Conservation (phyloP, 345 rosid genomes). For the Aquilaria malaccensis region DNA sequence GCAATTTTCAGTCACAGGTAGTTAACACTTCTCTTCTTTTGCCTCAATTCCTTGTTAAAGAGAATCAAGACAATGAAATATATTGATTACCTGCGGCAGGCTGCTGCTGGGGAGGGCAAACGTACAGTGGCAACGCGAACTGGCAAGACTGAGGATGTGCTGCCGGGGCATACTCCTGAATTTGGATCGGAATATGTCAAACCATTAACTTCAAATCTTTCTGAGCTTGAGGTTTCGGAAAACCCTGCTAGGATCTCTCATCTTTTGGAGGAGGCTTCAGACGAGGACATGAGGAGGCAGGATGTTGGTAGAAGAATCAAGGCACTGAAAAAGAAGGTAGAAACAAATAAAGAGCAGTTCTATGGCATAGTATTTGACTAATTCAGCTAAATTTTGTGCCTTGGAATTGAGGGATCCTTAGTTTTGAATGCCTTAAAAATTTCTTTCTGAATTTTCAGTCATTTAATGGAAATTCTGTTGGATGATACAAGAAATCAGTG, state of each 20-base stretch:
- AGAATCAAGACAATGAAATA: too few relatives aligned
- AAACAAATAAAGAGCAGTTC: too few relatives aligned
- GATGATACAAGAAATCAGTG: too few relatives aligned
- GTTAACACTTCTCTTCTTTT: too few relatives aligned
- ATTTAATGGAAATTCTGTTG: too few relatives aligned
- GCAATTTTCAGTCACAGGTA: too few relatives aligned
- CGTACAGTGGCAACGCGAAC: conserved; percentile 32
- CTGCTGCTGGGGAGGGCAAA: conserved; percentile 63
- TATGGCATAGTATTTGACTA: too few relatives aligned
- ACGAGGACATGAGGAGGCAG: conserved; percentile 34
- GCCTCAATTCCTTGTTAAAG: too few relatives aligned
- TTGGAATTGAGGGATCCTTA: too few relatives aligned
- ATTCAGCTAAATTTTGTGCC: too few relatives aligned
- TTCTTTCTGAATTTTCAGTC: too few relatives aligned
- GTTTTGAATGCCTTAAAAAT: too few relatives aligned
- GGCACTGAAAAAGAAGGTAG: conserved; percentile 89
- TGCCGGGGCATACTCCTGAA: conserved; percentile 19
- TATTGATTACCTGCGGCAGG: conserved; percentile 28
- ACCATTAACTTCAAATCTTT: conserved; percentile 57
- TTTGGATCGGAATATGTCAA: conserved; percentile 38
- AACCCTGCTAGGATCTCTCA: conserved; percentile 23
- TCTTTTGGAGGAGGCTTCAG: conserved; percentile 30
- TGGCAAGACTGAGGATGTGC: conserved; percentile 30
- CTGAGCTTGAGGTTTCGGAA: conserved; percentile 55
- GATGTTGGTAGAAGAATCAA: conserved; percentile 75